Base-by-base conservation (phyloP, 2,329 filamentous ascomycete genomes). In the Drechmeria coniospora region DNA sequence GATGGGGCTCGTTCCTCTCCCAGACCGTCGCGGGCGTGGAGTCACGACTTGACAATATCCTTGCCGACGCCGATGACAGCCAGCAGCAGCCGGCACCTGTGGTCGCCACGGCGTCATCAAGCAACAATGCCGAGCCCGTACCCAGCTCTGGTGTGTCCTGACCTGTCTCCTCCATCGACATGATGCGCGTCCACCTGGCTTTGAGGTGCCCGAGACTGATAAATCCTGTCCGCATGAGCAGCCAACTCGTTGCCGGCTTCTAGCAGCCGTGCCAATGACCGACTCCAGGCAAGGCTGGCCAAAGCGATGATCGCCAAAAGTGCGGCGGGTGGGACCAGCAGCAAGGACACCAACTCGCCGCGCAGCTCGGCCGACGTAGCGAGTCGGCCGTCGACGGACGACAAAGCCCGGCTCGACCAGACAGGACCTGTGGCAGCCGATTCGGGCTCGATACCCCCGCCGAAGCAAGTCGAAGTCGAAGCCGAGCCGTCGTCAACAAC, bases 1-100 rank as follows among this genome's bases (percentile, higher is more conserved):
- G 68, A 71, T 84, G 79, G 79, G 79, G 77, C 25, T 74, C 73
- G 18, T 78, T 93, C 48, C 66, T 94, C 34, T 80, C 84, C 38
- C 82, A 87, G 53, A 86, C 87, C 37, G 83, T 95, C 34, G 84
- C 86, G 30, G 86, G 86, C 34, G 79, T 98, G 32, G 90, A 98
- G 57, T 92, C 86, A 33, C 75, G 81, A 23, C 68, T 98, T 33
- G 90, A 98, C 51, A 86, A 72, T 27, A 92, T 98, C 32, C 67
- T 98, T 34, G 74, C 83, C 29, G 86, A 94, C 39, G 74, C 81
- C 30, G 73, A 77, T 23, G 68, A 45, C 6, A 36, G 32, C 9
- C 41, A 42, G 34, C 49, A 48, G 30, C 56, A 53, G 32, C 28
- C 25, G 5, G 15, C 29, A 11, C 23, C 28, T 15, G 11, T 29